Evolutionary conservation across 305 asterid species (phyloP).

Genomic region (Fraxinus xanthoxyloides): DNA sequence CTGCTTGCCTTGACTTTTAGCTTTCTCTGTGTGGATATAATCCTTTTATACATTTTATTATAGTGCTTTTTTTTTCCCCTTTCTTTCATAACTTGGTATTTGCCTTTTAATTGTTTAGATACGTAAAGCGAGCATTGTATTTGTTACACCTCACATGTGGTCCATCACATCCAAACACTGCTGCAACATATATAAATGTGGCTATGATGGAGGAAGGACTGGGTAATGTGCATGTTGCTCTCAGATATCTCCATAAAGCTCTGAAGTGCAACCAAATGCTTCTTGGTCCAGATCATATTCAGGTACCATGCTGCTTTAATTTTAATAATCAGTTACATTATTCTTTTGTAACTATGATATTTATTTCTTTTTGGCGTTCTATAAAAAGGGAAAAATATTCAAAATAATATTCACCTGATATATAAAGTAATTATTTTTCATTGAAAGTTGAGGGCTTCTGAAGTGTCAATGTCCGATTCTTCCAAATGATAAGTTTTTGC

Average conservation of each 20-base stretch:
- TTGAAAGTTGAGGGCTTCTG: background rate
- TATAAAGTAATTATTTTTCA: background rate
- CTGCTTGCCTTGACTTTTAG: background rate
- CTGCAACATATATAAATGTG: slow-evolving; percentile 96
- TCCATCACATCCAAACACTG: slow-evolving; percentile 99
- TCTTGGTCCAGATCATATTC: slow-evolving; percentile 98
- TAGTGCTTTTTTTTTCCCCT: background rate
- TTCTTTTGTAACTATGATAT: background rate
- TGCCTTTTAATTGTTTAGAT: slow-evolving; percentile 47
- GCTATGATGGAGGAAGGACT: slow-evolving; percentile 99
- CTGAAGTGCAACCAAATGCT: slow-evolving; percentile 98
- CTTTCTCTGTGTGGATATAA: background rate
- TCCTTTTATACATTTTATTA: background rate
- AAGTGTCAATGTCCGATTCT: background rate
- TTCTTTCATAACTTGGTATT: slow-evolving; percentile 9
- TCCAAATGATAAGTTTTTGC: background rate
- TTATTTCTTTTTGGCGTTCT: slow-evolving; percentile 8
- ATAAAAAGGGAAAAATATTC: slow-evolving; percentile 5
- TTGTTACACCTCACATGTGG: slow-evolving; percentile 96
- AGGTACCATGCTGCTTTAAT: slow-evolving; percentile 61
- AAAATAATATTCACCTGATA: background rate
- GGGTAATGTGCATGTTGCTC: slow-evolving; percentile 97
- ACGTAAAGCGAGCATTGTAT: slow-evolving; percentile 92
- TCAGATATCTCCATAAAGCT: slow-evolving; percentile 98
- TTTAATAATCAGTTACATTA: slow-evolving; percentile 3